phyloP scores from a whole-genome alignment of 495 filamentous ascomycete genomes.

The Thozetella sp. region DNA sequence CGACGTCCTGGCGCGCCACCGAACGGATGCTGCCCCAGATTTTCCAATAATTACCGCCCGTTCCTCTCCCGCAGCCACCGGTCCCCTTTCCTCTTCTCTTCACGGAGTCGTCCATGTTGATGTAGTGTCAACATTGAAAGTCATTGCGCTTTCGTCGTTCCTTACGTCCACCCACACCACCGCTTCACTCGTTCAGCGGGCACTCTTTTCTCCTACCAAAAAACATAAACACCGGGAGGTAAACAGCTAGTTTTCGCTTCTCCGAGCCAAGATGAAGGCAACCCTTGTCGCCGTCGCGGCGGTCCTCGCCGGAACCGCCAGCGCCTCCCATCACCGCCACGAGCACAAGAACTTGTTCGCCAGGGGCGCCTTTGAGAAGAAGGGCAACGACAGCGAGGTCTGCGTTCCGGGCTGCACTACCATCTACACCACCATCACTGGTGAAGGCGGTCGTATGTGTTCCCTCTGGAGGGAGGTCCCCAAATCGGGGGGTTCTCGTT shows the following conservation, averaged over 20 bases:
- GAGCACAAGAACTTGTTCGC: conserved; percentile 62
- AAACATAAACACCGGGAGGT: conserved; percentile 14
- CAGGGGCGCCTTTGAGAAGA: conserved; percentile 36
- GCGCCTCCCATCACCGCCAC: conserved; percentile 60
- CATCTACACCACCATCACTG: conserved; percentile 58
- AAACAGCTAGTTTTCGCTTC: conserved; percentile 14
- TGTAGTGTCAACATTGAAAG: conserved; percentile 51
- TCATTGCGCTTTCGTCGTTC: conserved; percentile 50
- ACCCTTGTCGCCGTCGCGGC: conserved; percentile 65
- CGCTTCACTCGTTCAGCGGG: conserved; percentile 98
- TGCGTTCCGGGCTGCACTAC: conserved; percentile 71
- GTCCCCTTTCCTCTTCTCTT: conserved; percentile 27
- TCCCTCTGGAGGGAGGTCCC: background rate
- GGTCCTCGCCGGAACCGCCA: conserved; percentile 64
- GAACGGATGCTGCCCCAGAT: background rate
- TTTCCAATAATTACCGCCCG: conserved; percentile 13
- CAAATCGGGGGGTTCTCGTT: background rate
- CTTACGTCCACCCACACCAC: conserved; percentile 59
- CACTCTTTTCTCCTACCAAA: conserved; percentile 66
- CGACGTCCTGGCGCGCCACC: background rate
- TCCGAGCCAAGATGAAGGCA: conserved; percentile 62
- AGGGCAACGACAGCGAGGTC: conserved; percentile 30
- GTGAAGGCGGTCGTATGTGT: conserved; percentile 59
- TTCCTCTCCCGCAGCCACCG: conserved; percentile 5
- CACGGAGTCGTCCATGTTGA: conserved; percentile 46